Evolutionary conservation across 495 filamentous ascomycete species (phyloP), one percentile per base, ranked within the genome.

Genomic region (Schizothecium vesticola): DNA sequence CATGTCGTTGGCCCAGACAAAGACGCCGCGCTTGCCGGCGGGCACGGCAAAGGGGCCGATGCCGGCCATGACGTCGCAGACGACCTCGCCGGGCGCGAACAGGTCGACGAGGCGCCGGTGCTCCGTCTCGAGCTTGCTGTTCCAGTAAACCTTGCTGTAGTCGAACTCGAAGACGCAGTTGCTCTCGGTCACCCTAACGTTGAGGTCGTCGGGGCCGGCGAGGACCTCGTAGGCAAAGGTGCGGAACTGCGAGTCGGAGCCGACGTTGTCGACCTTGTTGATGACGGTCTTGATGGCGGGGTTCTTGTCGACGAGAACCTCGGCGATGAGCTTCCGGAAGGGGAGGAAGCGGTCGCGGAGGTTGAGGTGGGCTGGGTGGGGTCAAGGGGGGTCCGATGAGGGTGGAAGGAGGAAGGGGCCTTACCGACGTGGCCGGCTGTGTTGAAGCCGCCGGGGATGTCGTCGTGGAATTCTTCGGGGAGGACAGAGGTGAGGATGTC

Each of bases 61-160:
- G 33, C 95, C 95, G 10, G 94, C 94, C 95, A 99, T 99, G 68
- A 97, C 91, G 77, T 99, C 95, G 81, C 90, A 92, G 9, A 98
- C 91, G 25, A 93, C 93, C 70, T 97, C 92, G 24, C 95, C 92
- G 1, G 87, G 85, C 56, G 86, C 80, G 81, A 98, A 99, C 64
- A 90, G 81, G 59, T 86, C 80, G 66, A 96, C 86, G 11, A 99
- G 80, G 2, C 95, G 85, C 59, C 87, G 86, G 76, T 99, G 95
- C 77, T 99, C 95, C 12, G 88, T 91, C 67, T 94, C 88, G 12
- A 99, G 84, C 66, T 94, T 86, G 70, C 86, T 91, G 79, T 99
- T 99, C 95, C 95, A 99, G 81, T 98, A 99, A 2, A 98, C 96
- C 57, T 95, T 94, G 7, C 90, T 82, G 71, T 92, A 93, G 72